These are phyloP conservation scores for Talaromyces sp. DNA, from an alignment of 2,329 filamentous ascomycete genomes.

Conservation along the genomic window DNA sequence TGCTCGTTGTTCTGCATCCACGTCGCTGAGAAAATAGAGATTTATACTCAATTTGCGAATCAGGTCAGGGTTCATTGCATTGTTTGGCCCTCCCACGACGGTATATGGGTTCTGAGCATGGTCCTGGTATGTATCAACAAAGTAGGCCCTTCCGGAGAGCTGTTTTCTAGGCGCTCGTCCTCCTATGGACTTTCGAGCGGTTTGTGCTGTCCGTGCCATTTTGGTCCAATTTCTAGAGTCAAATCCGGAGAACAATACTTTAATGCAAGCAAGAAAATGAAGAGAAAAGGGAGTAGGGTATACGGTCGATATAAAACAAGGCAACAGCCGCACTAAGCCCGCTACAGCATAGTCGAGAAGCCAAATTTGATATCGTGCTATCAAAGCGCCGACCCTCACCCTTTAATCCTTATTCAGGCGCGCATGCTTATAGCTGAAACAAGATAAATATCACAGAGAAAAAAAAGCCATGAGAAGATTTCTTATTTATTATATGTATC, in stretches of 20 bases:
- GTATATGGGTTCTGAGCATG: slow-evolving; percentile 12
- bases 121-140: neutral
- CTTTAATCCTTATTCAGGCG: neutral
- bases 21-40: slow-evolving; percentile 12
- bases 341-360: neutral
- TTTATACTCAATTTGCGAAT: slow-evolving; percentile 16
- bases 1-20: neutral
- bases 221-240: neutral
- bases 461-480: too few species aligned
- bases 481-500: neutral
- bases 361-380: neutral
- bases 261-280: too few species aligned
- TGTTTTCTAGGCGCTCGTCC: neutral
- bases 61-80: neutral
- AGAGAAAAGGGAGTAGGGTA: neutral
- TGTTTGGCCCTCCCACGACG: neutral
- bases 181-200: slow-evolving; percentile 1
- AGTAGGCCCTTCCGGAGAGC: neutral
- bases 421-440: too few species aligned
- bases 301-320: neutral
- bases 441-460: too few species aligned
- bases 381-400: neutral
- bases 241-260: neutral
- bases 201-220: slow-evolving; percentile 14
- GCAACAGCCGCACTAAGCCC: slow-evolving; percentile 1